Evolutionary conservation across 1,284 basidiomycete genomes (phyloP), one percentile per base, ranked within the genome.

Genomic region (Trichosporon faecale): DNA sequence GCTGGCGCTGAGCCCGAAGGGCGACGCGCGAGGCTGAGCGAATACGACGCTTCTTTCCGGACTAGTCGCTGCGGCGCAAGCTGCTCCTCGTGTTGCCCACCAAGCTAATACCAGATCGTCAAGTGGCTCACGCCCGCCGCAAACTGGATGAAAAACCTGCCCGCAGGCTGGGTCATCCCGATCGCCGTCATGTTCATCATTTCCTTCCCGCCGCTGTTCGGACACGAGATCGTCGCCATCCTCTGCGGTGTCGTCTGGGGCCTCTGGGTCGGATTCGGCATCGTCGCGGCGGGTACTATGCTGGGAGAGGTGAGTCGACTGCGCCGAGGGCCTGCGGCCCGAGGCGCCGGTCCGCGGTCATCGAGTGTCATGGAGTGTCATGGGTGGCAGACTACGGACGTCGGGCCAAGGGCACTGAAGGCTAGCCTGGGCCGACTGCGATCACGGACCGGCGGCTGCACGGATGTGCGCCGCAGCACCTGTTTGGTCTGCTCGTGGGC

Each of bases 101-200:
- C n/a, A n/a, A 23, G 29, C 63, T 49, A 9, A 63, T 84, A 84
- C 33, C 83, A 89, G 85, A 92, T 93, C 71, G 88, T 92, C 27
- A 75, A 85, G 14, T 88, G 87, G 86, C 82, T 93, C 65, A 88
- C 85, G 21, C 90, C 91, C 1, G 86, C 87, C 3, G 89, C 89
- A 1, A 84, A 86, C 31, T 89, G 88, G 86, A 84, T 92, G 78
- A 87, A 89, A 72, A 77, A 82, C 37, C 72, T 86, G 21, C 79
- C 83, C 11, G 85, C 78, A 52, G 93, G 94, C 21, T 95, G 90
- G 90, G 81, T 91, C 18, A 92, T 96, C 57, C 93, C 94, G 1
- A 92, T 95, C 64, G 91, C 84, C 60, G 46, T 90, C 90, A 75
- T 70, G 46, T 80, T 84, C 67, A 74, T 82, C 60, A 70, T 84